phyloP scores from a whole-genome alignment of 2,329 filamentous ascomycete genomes.

The Tolypocladium guangdongense region DNA sequence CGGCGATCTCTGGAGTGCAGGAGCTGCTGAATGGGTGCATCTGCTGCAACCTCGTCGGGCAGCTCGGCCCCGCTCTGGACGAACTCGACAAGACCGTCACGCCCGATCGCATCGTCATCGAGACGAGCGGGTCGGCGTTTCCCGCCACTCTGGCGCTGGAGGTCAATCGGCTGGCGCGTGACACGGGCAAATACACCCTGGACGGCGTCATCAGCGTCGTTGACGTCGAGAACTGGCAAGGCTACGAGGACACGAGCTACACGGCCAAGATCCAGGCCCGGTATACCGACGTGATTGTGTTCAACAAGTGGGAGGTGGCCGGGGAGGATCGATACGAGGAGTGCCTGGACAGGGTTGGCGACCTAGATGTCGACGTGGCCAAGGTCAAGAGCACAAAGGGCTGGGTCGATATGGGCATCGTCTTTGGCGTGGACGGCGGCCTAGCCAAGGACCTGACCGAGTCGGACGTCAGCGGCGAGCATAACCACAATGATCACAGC shows the following conservation, averaged over 20 bases:
- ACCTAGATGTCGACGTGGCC: conserved; percentile 68
- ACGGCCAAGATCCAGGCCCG: conserved; percentile 80
- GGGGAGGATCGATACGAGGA: conserved; percentile 65
- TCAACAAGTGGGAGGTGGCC: conserved; percentile 85
- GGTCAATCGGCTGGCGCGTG: conserved; percentile 66
- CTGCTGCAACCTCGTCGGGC: conserved; percentile 95
- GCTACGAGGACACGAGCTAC: conserved; percentile 83
- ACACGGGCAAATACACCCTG: conserved; percentile 58
- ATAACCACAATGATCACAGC: conserved; percentile 22
- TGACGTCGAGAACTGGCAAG: conserved; percentile 90
- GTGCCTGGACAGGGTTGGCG: conserved; percentile 67
- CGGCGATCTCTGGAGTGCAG: conserved; percentile 77
- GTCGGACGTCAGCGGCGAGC: conserved; percentile 17
- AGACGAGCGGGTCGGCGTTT: conserved; percentile 82
- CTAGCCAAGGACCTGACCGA: conserved; percentile 49
- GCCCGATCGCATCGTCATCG: conserved; percentile 84
- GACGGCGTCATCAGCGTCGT: conserved; percentile 86
- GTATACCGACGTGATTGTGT: conserved; percentile 82
- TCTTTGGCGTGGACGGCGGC: conserved; percentile 82
- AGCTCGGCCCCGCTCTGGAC: conserved; percentile 68
- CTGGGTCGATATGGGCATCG: conserved; percentile 62
- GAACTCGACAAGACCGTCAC: conserved; percentile 49
- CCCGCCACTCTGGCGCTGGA: conserved; percentile 87
- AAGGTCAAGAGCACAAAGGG: conserved; percentile 81
- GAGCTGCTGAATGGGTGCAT: conserved; percentile 96